Evolutionary conservation across 768 basidiomycete genomes (phyloP), one percentile per base, ranked within the genome.

Genomic region (Phylloporus sp.): DNA sequence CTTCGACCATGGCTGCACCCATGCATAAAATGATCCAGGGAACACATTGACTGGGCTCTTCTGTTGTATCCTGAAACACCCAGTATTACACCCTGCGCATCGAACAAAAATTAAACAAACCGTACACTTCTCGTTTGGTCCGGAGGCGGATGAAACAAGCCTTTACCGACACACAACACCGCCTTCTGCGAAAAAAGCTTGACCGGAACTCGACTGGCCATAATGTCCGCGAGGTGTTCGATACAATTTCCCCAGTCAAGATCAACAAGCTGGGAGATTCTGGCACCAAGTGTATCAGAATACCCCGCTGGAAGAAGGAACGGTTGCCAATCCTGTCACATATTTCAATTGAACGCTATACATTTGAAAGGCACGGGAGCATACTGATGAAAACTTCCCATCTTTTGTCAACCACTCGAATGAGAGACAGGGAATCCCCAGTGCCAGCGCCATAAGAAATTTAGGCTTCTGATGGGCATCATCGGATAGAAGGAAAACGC

Each of bases 371-470:
- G 27, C 17, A 13, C 4, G 34, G 2, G 41, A 42, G 9, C 58
- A 27, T 60, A 67, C 66, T 52, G 49, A 41, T n/a, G 61, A 56
- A 9, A 61, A 62, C 71, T 62, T 48, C 69, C 70, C 41, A 31
- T 47, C 46, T 32, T 34, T 54, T 20, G 44, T 57, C 52, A 62
- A 60, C 78, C 82, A 92, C 10, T 72, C 66, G 6, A 73, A 62
- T 2, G 74, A 76, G 21, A 96, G 57, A 54, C 89, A 92, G 4
- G 93, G 93, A 42, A 96, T 81, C 10, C 92, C 92, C 32, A 92
- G 70, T 0, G 88, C 90, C 27, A 97, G 75, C 6, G 90, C 87
- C 4, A 84, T 74, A 43, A 95, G 70, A 57, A 78, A 91, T 64
- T 93, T 94, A 9, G 84, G 78, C 54, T 88, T 92, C 46, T 80